Evolutionary conservation across 306 rosid species (phyloP).

Genomic region (Delonix regia): DNA sequence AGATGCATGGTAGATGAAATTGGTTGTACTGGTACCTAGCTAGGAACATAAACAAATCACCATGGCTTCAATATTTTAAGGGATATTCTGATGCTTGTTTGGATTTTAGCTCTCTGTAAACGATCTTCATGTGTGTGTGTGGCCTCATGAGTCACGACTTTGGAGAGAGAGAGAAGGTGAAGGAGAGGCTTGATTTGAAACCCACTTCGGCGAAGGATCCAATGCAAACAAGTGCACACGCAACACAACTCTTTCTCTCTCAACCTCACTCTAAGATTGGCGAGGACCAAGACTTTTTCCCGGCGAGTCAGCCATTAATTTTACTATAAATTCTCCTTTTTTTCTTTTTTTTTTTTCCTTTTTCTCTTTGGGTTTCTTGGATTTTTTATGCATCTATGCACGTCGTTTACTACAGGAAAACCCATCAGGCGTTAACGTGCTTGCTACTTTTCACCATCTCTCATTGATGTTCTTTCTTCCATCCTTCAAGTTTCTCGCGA

Average conservation of each 20-base stretch:
- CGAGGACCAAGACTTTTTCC: neutral
- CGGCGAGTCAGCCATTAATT: constrained; percentile 38
- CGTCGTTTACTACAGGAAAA: constrained; percentile 49
- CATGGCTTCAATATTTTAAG: neutral
- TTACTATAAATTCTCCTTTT: constrained; percentile 32
- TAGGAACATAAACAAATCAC: neutral
- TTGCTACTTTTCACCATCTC: constrained; percentile 14
- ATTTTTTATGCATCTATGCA: constrained; percentile 53
- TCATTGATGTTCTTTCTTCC: neutral
- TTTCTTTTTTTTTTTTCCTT: neutral
- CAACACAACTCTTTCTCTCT: constrained; percentile 24
- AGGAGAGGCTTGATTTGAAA: constrained; percentile 19
- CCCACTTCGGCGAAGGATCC: constrained; percentile 78
- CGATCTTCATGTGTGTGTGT: constrained; percentile 28
- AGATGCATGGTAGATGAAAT: neutral
- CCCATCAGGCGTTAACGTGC: constrained; percentile 53
- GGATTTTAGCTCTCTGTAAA: constrained; percentile 49
- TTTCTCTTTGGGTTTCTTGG: neutral
- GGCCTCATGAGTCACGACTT: neutral
- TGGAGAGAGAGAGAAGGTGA: constrained; percentile 32
- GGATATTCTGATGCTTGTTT: constrained; percentile 28
- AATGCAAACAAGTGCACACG: constrained; percentile 47
- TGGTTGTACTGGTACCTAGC: neutral
- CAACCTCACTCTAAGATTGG: neutral
- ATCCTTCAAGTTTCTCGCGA: constrained; percentile 32